phyloP scores from a whole-genome alignment of 768 basidiomycete species.

The Gyrodon lividus region DNA sequence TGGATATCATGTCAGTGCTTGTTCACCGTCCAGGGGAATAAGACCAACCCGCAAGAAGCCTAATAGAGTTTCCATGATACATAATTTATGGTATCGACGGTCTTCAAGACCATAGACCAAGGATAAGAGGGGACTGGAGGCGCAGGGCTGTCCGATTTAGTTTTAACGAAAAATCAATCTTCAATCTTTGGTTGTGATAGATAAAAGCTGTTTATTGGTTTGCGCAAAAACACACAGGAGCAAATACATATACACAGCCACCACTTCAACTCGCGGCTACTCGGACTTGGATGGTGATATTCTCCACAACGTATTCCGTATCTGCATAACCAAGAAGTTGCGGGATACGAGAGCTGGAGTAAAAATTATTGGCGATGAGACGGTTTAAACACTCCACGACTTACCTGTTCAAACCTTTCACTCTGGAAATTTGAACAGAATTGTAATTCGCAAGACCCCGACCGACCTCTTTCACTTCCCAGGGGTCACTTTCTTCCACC shows the following conservation, averaged over 20 bases:
- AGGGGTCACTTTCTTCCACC: conserved; percentile 46
- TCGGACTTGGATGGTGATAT: conserved; percentile 76
- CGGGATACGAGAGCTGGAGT: conserved; percentile 70
- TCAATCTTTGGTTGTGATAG: too few species aligned
- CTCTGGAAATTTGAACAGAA: conserved; percentile 82
- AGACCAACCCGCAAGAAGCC: conserved; percentile 67
- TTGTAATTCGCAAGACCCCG: conserved; percentile 96
- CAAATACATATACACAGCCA: conserved; percentile 48
- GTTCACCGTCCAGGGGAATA: neutral
- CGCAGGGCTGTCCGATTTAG: too few species aligned
- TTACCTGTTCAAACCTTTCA: conserved; percentile 91
- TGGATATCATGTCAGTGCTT: conserved; percentile 34
- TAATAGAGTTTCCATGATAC: conserved; percentile 81
- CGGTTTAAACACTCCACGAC: conserved; percentile 19
- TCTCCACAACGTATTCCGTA: conserved; percentile 96
- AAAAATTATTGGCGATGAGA: conserved; percentile 6
- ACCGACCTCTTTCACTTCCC: conserved; percentile 87
- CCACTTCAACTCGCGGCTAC: conserved; percentile 36
- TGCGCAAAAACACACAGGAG: conserved; percentile 14
- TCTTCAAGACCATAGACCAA: conserved; percentile 4
- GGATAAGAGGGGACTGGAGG: too few species aligned
- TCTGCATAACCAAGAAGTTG: conserved; percentile 90
- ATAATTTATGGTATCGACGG: conserved; percentile 44
- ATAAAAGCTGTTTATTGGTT: neutral
- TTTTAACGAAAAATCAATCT: conserved; percentile 3